A percentile compares a stretch with the other conserved stretches of the same genome.
Conservation (phyloP, 2,329 filamentous ascomycete genomes). For the Trichoderma semiorbis region DNA sequence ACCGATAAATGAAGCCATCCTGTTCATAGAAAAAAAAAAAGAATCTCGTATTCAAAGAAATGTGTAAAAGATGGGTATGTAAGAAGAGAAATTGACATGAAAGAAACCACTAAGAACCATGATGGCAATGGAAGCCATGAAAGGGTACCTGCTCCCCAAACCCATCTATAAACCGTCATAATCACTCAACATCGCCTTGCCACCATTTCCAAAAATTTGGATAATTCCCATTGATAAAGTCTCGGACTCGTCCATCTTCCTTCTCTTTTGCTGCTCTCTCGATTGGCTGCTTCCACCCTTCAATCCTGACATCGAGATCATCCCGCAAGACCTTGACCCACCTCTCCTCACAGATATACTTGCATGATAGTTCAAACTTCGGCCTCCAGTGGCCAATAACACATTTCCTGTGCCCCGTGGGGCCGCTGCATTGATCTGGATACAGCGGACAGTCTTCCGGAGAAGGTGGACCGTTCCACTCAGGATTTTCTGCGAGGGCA, state of each 20-base stretch:
- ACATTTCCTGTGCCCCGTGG: neutral
- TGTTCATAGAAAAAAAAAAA: neutral
- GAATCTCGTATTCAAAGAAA: neutral
- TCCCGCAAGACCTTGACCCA: neutral
- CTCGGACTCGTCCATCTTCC: neutral
- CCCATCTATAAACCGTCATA: neutral
- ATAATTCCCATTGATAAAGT: neutral
- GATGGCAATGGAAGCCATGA: neutral
- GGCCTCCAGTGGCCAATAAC: slow-evolving; percentile 14
- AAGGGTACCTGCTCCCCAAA: neutral
- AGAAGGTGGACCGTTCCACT: neutral
- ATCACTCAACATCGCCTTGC: neutral
- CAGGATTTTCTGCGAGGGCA: neutral
- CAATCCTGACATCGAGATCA: neutral
- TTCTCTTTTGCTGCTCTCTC: neutral
- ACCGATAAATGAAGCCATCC: neutral
- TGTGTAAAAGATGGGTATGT: neutral
- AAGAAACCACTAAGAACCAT: neutral
- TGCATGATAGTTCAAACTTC: slow-evolving; percentile 8
- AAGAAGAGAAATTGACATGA: neutral
- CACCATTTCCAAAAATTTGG: neutral
- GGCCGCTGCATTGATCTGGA: neutral
- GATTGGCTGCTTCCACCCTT: neutral
- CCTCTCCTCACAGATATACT: slow-evolving; percentile 9
- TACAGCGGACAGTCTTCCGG: neutral